These are phyloP conservation scores for Cadophora gregata DNA, from an alignment of 2,329 filamentous ascomycete genomes.

Conservation along the genomic window DNA sequence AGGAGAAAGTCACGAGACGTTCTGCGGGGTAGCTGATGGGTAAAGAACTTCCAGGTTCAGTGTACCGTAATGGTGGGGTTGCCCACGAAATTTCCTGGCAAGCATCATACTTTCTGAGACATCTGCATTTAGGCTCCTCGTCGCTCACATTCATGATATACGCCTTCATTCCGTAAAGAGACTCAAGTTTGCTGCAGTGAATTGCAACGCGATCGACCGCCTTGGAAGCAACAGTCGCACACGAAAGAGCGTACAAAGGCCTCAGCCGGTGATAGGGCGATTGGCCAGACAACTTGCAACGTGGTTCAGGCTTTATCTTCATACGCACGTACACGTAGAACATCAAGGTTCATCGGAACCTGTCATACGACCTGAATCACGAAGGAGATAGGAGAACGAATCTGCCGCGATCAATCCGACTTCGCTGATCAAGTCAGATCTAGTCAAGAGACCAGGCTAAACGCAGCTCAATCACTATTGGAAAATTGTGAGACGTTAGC, in stretches of 20 bases:
- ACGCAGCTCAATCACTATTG: not conserved
- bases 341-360: not conserved
- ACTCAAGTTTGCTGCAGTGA: too few species aligned
- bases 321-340: not conserved
- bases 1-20: not conserved
- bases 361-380: not conserved
- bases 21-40: not conserved
- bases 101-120: not conserved
- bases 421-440: not conserved
- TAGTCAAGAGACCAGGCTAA: not conserved
- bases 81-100: not conserved
- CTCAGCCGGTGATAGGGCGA: not conserved
- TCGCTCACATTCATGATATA: too few species aligned
- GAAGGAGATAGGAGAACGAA: not conserved
- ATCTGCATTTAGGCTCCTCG: not conserved
- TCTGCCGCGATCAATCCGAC: not conserved
- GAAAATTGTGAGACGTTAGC: not conserved
- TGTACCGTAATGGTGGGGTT: slow-evolving; percentile 1
- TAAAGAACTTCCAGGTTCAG: not conserved
- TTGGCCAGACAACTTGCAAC: not conserved
- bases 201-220: too few species aligned
- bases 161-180: too few species aligned
- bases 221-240: too few species aligned
- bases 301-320: not conserved
- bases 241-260: too few species aligned